Conservation (phyloP, 2,329 filamentous ascomycete species). For the Truncatella angustata region DNA sequence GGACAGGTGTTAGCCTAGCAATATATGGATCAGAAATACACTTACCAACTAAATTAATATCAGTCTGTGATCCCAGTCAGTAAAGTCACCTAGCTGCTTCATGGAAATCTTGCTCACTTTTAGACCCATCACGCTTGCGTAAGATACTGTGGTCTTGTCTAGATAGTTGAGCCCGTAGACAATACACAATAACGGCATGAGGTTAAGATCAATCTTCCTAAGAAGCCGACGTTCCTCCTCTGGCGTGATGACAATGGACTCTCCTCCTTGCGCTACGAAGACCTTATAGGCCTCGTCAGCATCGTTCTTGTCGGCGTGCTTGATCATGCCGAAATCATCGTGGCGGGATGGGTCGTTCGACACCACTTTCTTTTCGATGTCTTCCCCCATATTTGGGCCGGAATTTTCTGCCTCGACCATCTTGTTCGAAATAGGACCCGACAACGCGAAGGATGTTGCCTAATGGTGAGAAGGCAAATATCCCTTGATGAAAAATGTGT, state of each 20-base stretch:
- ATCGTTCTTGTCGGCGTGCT: conserved; percentile 36
- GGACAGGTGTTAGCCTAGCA: no score
- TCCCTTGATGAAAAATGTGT: no score
- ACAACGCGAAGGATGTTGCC: no score
- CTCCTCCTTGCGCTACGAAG: conserved; percentile 31
- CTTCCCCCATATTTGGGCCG: background rate
- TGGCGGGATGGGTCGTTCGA: background rate
- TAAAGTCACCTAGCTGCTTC: background rate
- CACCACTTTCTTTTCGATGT: background rate
- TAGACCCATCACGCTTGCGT: conserved; percentile 53
- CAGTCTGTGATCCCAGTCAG: conserved; percentile 14
- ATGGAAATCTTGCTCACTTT: conserved; percentile 25
- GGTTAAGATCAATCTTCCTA: conserved; percentile 43
- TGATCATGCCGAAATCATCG: conserved; percentile 15
- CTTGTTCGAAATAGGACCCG: background rate
- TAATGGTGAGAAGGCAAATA: no score
- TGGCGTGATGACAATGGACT: conserved; percentile 33
- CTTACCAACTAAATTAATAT: conserved; percentile 24
- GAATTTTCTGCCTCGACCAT: background rate
- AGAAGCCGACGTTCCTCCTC: conserved; percentile 39
- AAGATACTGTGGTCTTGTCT: conserved; percentile 42
- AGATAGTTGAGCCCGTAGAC: conserved; percentile 59
- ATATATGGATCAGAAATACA: background rate
- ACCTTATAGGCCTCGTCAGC: conserved; percentile 43
- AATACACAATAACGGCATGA: conserved; percentile 50